phyloP scores from a whole-genome alignment of 306 rosid species.

The Cyamopsis tetragonoloba region DNA sequence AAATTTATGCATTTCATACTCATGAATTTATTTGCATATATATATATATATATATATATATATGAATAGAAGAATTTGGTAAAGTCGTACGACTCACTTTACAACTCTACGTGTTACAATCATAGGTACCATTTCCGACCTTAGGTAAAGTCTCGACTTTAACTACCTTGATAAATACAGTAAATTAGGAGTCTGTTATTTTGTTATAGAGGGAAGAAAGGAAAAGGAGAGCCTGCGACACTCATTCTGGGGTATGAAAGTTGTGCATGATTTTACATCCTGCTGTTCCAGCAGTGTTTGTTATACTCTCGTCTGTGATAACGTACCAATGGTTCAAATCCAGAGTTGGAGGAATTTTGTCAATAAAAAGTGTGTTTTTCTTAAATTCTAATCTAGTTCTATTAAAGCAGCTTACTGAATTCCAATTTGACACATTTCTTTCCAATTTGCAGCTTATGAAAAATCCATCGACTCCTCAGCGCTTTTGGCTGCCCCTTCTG shows the following conservation, averaged over 20 bases:
- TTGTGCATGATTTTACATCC: no score
- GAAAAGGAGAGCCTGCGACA: background rate
- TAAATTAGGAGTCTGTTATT: background rate
- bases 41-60: no score
- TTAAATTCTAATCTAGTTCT: background rate
- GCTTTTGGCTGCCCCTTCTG: constrained; percentile 88
- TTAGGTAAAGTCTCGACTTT: no score
- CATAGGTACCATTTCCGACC: no score
- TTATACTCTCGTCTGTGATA: background rate
- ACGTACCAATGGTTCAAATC: background rate
- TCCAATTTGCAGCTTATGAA: constrained; percentile 69
- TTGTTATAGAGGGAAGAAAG: background rate
- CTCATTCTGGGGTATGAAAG: background rate
- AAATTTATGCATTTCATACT: no score
- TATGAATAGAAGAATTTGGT: no score
- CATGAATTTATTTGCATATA: no score
- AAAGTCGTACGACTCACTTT: no score
- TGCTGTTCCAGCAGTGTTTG: background rate
- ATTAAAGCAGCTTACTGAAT: background rate
- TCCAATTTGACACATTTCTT: background rate
- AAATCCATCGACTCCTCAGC: constrained; percentile 89
- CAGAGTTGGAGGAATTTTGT: background rate
- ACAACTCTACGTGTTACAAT: no score
- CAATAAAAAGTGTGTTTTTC: background rate
- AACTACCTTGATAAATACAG: no score